phyloP scores from a whole-genome alignment of 129 eudicot species.

The Flaveria brownii region DNA sequence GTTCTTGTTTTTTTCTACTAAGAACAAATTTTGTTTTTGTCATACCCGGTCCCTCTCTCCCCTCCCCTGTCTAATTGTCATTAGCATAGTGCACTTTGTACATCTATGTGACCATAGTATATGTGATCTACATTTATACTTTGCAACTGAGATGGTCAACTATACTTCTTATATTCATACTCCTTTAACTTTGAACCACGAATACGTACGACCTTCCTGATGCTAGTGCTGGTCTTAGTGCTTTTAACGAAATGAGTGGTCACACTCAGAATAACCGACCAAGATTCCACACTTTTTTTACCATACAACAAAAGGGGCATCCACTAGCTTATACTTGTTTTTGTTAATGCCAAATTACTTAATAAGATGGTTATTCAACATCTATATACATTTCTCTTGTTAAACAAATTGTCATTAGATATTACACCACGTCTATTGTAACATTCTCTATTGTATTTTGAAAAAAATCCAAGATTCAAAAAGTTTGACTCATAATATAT shows the following conservation, averaged over 20 bases:
- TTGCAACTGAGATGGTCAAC: neutral
- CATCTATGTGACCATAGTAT: neutral
- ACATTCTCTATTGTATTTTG: neutral
- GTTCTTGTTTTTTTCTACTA: too few relatives aligned
- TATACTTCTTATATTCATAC: neutral
- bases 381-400: neutral
- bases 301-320: neutral
- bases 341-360: too few relatives aligned
- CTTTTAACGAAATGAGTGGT: neutral
- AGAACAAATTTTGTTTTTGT: too few relatives aligned
- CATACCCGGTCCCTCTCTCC: too few relatives aligned
- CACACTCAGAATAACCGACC: neutral
- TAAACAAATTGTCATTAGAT: neutral
- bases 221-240: slow-evolving; percentile 1
- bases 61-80: too few relatives aligned
- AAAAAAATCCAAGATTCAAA: neutral
- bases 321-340: too few relatives aligned
- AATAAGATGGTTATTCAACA: neutral
- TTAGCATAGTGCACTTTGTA: neutral
- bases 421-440: too few relatives aligned
- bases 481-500: too few relatives aligned
- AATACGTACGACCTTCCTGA: neutral
- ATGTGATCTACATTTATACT: neutral
- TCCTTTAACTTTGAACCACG: neutral
- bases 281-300: neutral